Percentiles rank a stretch among this genome's conserved stretches.
These are phyloP conservation scores for Calonectria ilicicola DNA, from an alignment of 2,329 filamentous ascomycete genomes.

Conservation along the genomic window DNA sequence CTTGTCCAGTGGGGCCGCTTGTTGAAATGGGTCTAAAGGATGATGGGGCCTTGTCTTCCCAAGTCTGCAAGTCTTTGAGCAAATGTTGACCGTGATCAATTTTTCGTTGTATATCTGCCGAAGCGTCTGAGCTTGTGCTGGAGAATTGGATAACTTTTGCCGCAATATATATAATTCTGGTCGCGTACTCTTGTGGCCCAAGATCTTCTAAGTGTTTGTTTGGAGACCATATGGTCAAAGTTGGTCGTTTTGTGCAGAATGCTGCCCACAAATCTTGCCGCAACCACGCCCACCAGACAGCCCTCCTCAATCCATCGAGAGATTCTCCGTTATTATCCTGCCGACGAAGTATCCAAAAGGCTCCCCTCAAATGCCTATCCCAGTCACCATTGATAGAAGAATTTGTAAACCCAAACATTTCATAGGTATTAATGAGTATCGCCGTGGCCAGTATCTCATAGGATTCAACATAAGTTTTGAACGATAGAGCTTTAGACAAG, in stretches of 20 bases:
- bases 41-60: background rate
- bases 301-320: background rate
- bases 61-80: background rate
- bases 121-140: background rate
- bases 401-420: background rate
- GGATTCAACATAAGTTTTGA: background rate
- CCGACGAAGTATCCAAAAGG: background rate
- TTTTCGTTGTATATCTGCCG: background rate
- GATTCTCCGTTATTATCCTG: background rate
- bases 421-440: background rate
- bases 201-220: background rate
- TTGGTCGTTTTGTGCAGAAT: background rate
- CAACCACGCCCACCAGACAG: background rate
- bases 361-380: background rate
- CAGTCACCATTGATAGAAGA: background rate
- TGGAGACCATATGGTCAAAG: background rate
- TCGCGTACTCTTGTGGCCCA: background rate
- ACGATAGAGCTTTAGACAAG: background rate
- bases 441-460: constrained; percentile 1
- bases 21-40: background rate
- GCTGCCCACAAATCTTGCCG: constrained; percentile 1
- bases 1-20: background rate
- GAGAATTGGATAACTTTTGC: background rate
- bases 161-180: background rate
- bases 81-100: background rate